These are phyloP conservation scores for Irpex sp. DNA, from an alignment of 1,284 basidiomycete genomes.

Conservation along the genomic window DNA sequence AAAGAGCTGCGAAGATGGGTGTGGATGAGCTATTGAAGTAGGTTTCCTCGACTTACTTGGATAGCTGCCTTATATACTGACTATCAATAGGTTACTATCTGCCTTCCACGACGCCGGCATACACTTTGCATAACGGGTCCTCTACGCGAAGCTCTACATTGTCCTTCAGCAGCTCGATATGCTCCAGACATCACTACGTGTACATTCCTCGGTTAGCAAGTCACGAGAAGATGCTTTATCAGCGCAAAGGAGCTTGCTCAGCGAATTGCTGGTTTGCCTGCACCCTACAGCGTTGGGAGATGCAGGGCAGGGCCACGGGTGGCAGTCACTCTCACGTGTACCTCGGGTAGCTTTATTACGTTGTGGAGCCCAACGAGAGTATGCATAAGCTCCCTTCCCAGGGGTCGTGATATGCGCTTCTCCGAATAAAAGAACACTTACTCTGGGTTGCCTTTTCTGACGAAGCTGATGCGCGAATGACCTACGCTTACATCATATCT, in stretches of 20 bases:
- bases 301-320: too few species aligned
- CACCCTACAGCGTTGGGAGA: too few species aligned
- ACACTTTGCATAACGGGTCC: conserved; percentile 63
- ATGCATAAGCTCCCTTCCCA: background rate
- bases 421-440: background rate
- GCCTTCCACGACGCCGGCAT: conserved; percentile 83
- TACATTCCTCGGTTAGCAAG: background rate
- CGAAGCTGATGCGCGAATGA: background rate
- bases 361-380: background rate
- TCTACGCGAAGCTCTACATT: background rate
- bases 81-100: conserved; percentile 49
- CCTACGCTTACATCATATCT: background rate
- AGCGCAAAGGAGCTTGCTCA: too few species aligned
- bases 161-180: background rate
- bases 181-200: background rate
- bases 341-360: too few species aligned
- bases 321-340: too few species aligned
- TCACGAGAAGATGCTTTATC: conserved; percentile 5
- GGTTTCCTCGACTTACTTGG: conserved; percentile 17
- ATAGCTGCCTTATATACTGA: background rate
- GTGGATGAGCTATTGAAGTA: conserved; percentile 77
- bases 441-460: background rate
- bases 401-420: background rate
- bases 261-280: too few species aligned
- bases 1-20: conserved; percentile 77